Conservation (phyloP, 495 filamentous ascomycete species). For the Bathelium albidoporum region DNA sequence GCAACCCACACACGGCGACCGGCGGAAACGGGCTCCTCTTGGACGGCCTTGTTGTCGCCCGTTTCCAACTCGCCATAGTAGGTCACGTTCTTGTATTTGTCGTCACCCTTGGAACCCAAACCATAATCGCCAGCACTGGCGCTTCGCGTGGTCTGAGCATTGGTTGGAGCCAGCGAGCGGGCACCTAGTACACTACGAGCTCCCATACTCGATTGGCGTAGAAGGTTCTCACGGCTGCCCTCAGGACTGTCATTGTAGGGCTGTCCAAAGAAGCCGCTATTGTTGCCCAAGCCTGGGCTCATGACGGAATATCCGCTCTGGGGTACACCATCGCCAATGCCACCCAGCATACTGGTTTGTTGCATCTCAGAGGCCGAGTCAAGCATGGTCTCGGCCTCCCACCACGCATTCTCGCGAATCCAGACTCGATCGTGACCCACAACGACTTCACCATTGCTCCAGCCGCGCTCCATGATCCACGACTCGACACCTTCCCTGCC, state of each 20-base stretch:
- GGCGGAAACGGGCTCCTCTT: conserved; percentile 51
- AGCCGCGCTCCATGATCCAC: conserved; percentile 91
- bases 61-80: conserved; percentile 63
- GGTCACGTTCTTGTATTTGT: conserved; percentile 53
- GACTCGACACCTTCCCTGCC: conserved; percentile 89
- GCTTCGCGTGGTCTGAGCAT: conserved; percentile 48
- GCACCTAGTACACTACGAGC: conserved; percentile 48
- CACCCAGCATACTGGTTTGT: conserved; percentile 41
- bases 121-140: conserved; percentile 65
- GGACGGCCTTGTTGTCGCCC: conserved; percentile 64
- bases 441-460: conserved; percentile 95
- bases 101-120: conserved; percentile 75
- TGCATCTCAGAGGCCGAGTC: conserved; percentile 50
- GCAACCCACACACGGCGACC: conserved; percentile 67
- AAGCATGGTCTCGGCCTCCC: conserved; percentile 95
- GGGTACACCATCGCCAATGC: conserved; percentile 35
- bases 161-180: conserved; percentile 64
- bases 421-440: conserved; percentile 84
- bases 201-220: conserved; percentile 51
- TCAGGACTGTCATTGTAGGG: conserved; percentile 53
- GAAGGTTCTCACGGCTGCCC: conserved; percentile 60
- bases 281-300: conserved; percentile 40
- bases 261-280: conserved; percentile 61
- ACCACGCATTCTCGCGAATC: conserved; percentile 92
- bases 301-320: conserved; percentile 54